Evolutionary conservation across 2,329 filamentous ascomycete genomes (phyloP), one percentile per base, ranked within the genome.

Genomic region (Coniochaeta sp.): DNA sequence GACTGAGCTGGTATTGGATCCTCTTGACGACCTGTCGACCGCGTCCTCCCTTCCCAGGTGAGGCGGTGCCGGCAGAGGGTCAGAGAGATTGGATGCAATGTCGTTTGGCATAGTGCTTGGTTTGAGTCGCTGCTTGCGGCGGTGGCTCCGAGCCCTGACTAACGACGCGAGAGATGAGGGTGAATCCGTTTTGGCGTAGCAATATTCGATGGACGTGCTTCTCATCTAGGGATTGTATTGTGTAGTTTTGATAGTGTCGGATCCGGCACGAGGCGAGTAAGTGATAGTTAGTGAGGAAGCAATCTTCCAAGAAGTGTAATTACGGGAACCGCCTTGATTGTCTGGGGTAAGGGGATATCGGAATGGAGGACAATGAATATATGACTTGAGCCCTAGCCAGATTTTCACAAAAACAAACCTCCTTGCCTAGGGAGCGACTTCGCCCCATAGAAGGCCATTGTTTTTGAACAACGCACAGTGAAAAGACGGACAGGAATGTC

Each of bases 1-100:
- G 4, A 72, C 58, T 3, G 76, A 78, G 24, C 62, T 67, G 40
- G n/a, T n/a, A n/a, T 73, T 68, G 1, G 75, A 78, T 28, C 67
- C 71, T 30, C 75, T 58, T 3, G 76, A 79, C 50, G 65, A 71
- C 58, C 70, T 69, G 50, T 60, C 65, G 40, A 61, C 58, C 49
- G 52, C 57, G 14, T 61, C 61, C 33, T 42, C 38, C 38, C 38
- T 42, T 10, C n/a, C 20, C 18, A 42, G 6, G 38, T n/a, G 38
- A 42, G 38, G 20, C 13, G 38, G 6, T n/a, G 20, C 20, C 10
- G 38, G 22, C 38, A 6, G 6, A 14, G 20, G 38, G 22, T 42
- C 20, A 8, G 38, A 42, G 38, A 42, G 38, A 42, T 42, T 24
- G n/a, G 38, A 42, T 42, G 38, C 20, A 18, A 42, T 42, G 38